Evolutionary conservation across 2,329 filamentous ascomycete species (phyloP).

Genomic region (Aspergillus pseudoglaucus): DNA sequence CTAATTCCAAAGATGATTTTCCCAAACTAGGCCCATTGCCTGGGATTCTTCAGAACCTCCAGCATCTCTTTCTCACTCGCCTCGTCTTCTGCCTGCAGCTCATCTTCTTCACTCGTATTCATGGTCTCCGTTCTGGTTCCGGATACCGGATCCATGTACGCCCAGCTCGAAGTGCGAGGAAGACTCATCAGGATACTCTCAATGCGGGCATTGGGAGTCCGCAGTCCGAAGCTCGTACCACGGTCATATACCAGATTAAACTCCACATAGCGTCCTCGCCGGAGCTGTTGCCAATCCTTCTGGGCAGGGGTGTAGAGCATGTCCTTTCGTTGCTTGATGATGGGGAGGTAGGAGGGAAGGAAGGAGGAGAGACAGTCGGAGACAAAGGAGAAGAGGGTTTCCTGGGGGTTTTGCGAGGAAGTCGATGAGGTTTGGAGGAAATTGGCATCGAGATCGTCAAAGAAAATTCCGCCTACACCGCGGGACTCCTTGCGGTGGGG

Average conservation of each 20-base stretch:
- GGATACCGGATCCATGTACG: slow-evolving; percentile 72
- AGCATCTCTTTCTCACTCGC: slow-evolving; percentile 67
- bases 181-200: slow-evolving; percentile 98
- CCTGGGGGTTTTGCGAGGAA: slow-evolving; percentile 68
- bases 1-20: not conserved
- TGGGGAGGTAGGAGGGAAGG: slow-evolving; percentile 83
- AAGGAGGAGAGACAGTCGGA: slow-evolving; percentile 82
- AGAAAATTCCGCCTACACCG: slow-evolving; percentile 94
- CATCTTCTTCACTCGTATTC: slow-evolving; percentile 45
- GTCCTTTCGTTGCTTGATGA: slow-evolving; percentile 80
- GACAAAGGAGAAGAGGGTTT: slow-evolving; percentile 83
- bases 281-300: slow-evolving; percentile 94
- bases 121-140: slow-evolving; percentile 35
- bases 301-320: slow-evolving; percentile 81
- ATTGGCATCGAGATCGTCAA: slow-evolving; percentile 79
- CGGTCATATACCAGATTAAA: slow-evolving; percentile 97
- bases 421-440: slow-evolving; percentile 33
- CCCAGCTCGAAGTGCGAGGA: slow-evolving; percentile 86
- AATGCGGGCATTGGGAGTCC: slow-evolving; percentile 82
- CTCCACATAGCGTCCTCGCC: slow-evolving; percentile 92
- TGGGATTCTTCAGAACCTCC: slow-evolving; percentile 59
- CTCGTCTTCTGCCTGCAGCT: slow-evolving; percentile 27
- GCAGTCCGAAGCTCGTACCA: slow-evolving; percentile 87
- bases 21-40: slow-evolving; percentile 50
- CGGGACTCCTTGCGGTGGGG: slow-evolving; percentile 83